A percentile compares a stretch with the other conserved stretches of the same genome.
phyloP scores from a whole-genome alignment of 1,284 basidiomycete species.

The Paramarasmius palmivorus region DNA sequence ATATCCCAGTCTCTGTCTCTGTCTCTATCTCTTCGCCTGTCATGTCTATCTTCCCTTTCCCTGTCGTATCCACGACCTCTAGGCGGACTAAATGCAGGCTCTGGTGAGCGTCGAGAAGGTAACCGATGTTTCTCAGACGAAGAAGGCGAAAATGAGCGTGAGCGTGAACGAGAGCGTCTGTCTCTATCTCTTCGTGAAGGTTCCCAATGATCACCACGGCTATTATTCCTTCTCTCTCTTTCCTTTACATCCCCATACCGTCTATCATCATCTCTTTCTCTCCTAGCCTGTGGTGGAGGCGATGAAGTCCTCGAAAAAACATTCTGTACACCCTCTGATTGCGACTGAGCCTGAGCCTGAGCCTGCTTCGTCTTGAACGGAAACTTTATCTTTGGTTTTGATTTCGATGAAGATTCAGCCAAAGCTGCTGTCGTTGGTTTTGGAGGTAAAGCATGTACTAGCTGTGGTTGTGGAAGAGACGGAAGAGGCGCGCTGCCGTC shows the following conservation, averaged over 20 bases:
- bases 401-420: slow-evolving; percentile 1
- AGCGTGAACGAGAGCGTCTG: slow-evolving; percentile 30
- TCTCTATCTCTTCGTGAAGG: slow-evolving; percentile 24
- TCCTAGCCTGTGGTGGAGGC: slow-evolving; percentile 38
- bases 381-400: slow-evolving; percentile 57
- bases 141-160: slow-evolving; percentile 35
- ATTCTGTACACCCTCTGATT: background rate
- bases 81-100: slow-evolving; percentile 26
- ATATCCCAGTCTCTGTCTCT: slow-evolving; percentile 19
- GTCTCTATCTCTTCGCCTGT: slow-evolving; percentile 22
- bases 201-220: slow-evolving; percentile 32
- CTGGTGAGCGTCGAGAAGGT: slow-evolving; percentile 39
- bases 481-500: slow-evolving; percentile 29
- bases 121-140: slow-evolving; percentile 44
- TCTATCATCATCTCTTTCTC: slow-evolving; percentile 3
- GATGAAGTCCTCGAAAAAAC: slow-evolving; percentile 19
- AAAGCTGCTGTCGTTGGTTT: slow-evolving; percentile 22
- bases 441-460: slow-evolving; percentile 23
- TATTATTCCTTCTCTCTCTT: slow-evolving; percentile 26
- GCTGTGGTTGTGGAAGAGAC: slow-evolving; percentile 12
- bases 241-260: slow-evolving; percentile 35
- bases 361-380: slow-evolving; percentile 66
- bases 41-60: slow-evolving; percentile 23
- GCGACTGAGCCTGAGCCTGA: background rate
- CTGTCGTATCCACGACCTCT: slow-evolving; percentile 7